Percentiles rank a stretch among this genome's conserved stretches.
Evolutionary conservation across 2,329 filamentous ascomycete species (phyloP).

Genomic region (Mycosphaerella arachidis): DNA sequence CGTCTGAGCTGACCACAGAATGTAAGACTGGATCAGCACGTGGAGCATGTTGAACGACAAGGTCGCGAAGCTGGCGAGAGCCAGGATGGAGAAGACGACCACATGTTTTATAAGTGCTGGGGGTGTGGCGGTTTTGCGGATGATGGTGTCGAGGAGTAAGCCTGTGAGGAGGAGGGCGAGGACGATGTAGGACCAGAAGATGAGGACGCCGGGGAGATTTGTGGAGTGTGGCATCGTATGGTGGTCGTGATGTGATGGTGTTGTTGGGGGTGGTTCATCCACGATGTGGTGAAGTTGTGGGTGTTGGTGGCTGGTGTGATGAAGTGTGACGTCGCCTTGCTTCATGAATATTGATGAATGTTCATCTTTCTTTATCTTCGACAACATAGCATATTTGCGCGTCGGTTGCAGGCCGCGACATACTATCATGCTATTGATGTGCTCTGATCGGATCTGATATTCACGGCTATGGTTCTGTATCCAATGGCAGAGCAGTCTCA

Average conservation of each 20-base stretch:
- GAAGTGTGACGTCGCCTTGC: too few species aligned
- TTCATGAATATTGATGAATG: too few species aligned
- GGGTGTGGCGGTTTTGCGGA: slow-evolving; percentile 5
- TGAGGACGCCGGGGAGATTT: slow-evolving; percentile 28
- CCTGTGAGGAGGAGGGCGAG: slow-evolving; percentile 27
- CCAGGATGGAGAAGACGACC: slow-evolving; percentile 21
- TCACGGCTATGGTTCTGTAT: too few species aligned
- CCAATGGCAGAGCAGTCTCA: too few species aligned
- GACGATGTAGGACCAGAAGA: slow-evolving; percentile 35
- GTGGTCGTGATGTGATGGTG: neutral
- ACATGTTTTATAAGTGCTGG: slow-evolving; percentile 2
- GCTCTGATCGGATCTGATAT: too few species aligned
- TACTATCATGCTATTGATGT: too few species aligned
- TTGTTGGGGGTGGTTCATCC: neutral
- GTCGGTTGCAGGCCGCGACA: too few species aligned
- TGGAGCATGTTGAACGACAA: slow-evolving; percentile 34
- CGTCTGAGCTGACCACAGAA: slow-evolving; percentile 20
- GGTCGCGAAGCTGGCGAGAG: slow-evolving; percentile 28
- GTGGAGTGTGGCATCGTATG: neutral
- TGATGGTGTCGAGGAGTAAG: slow-evolving; percentile 19
- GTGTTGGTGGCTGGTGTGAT: too few species aligned
- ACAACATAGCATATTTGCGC: too few species aligned
- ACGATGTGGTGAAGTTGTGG: too few species aligned
- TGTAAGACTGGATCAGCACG: slow-evolving; percentile 33
- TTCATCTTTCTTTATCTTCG: too few species aligned